Percentiles rank a stretch among this genome's conserved stretches.
Evolutionary conservation across 2,329 filamentous ascomycete species (phyloP).

Genomic region (Verticillium longisporum): DNA sequence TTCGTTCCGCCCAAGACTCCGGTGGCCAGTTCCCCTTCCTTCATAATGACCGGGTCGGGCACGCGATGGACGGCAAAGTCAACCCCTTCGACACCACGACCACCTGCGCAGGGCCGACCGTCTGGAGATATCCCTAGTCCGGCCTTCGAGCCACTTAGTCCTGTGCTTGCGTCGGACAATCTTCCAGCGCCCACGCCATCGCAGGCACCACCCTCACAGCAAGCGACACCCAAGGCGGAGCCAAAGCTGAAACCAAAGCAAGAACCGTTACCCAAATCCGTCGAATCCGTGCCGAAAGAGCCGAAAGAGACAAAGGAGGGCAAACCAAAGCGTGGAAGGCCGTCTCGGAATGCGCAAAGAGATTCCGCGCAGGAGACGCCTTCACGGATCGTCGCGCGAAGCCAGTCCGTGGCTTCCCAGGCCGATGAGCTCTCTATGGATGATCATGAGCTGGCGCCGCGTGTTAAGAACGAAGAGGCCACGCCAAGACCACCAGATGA

Average conservation of each 20-base stretch:
- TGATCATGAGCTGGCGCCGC: constrained; percentile 27
- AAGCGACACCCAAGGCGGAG: constrained; percentile 25
- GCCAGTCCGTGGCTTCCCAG: constrained; percentile 38
- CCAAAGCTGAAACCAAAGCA: neutral
- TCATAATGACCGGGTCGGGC: constrained; percentile 30
- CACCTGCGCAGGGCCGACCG: constrained; percentile 13
- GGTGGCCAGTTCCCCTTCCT: constrained; percentile 15
- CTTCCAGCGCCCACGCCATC: constrained; percentile 21
- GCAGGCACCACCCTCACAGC: constrained; percentile 23
- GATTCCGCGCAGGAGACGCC: constrained; percentile 26
- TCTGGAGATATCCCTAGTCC: constrained; percentile 39
- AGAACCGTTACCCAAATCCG: neutral
- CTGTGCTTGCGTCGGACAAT: constrained; percentile 33
- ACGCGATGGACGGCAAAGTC: constrained; percentile 54
- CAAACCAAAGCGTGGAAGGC: constrained; percentile 22
- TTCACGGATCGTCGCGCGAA: constrained; percentile 25
- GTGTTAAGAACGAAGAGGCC: constrained; percentile 52
- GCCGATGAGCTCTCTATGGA: constrained; percentile 42
- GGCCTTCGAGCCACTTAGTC: constrained; percentile 52
- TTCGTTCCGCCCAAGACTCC: constrained; percentile 27
- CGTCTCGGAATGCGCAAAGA: constrained; percentile 28
- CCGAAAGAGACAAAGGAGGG: constrained; percentile 10
- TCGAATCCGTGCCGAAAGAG: neutral
- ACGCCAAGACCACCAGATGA: constrained; percentile 51
- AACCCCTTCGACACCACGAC: constrained; percentile 51